Evolutionary conservation across 177 flowering plant species (phyloP), one percentile per base, ranked within the genome.

Genomic region (Vitis hybrid): DNA sequence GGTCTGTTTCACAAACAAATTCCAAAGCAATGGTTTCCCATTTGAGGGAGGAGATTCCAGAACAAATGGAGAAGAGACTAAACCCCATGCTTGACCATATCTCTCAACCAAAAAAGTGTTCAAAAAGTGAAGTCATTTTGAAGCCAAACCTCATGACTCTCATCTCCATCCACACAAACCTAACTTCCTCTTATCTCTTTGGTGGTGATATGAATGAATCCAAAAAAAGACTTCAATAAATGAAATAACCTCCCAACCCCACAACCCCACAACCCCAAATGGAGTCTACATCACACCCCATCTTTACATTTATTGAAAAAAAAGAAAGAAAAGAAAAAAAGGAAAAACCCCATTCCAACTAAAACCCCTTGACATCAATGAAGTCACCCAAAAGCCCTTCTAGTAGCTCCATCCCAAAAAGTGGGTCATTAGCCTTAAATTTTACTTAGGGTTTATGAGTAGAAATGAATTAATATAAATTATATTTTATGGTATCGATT

Each of bases 281-380:
- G 27, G 27, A 24, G 27, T 24, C 27, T 57, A 62, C 18, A 58
- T 52, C 40, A 48, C 63, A 57, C 62, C 56, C 3, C 70, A 62
- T 63, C 12, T 11, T 16, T 63, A 9, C 12, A 49, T 48, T 35
- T 35, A 35, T 35, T 35, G 3, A 35, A 35, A 35, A 35, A 4
- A 35, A 16, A 7, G 48, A 52, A 63, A 49, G 15, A 24, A 24
- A 24, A 24, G 27, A 24, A 24, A 24, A 24, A 24, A 24, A 24
- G 27, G 27, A 24, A 24, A 24, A 24, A 24, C 27, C 27, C 66
- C 15, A 63, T 46, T 63, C 66, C 66, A 63, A 63, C 54, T 63
- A 10, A 48, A 63, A 63, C 54, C 18, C 66, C 15, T 48, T 4
- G 18, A 9, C 18, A 16, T 57, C 66, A 63, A 63, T 48, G 66